phyloP scores from a whole-genome alignment of 208 protist species.

The Trypanosoma avium region DNA sequence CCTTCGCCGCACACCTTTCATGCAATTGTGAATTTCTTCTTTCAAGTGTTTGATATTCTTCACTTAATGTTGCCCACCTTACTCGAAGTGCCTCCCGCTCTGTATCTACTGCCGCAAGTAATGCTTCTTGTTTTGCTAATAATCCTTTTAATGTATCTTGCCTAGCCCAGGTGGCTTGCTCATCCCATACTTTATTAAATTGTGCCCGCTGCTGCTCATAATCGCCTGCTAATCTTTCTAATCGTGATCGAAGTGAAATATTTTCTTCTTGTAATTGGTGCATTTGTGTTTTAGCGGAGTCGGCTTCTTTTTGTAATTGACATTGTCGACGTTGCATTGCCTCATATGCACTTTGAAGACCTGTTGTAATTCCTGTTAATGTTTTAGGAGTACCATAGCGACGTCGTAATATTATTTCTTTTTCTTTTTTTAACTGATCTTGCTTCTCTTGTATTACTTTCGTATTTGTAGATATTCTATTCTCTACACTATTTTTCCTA shows the following conservation, averaged over 20 bases:
- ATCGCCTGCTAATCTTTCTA: conserved; percentile 9
- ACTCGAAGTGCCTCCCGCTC: conserved; percentile 55
- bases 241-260: neutral
- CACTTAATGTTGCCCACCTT: conserved; percentile 51
- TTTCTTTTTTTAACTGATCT: neutral
- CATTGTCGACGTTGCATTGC: conserved; percentile 6
- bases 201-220: conserved; percentile 38
- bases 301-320: neutral
- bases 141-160: conserved; percentile 55
- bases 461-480: too few relatives aligned
- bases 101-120: conserved; percentile 47
- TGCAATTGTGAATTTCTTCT: conserved; percentile 71
- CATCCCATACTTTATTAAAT: conserved; percentile 36
- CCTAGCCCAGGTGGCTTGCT: conserved; percentile 12
- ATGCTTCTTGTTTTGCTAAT: conserved; percentile 49
- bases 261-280: conserved; percentile 13
- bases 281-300: conserved; percentile 1
- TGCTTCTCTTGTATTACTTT: neutral
- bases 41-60: conserved; percentile 69
- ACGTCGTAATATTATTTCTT: neutral
- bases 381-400: conserved; percentile 16
- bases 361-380: conserved; percentile 14
- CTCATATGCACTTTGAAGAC: conserved; percentile 17
- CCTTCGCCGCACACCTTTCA: conserved; percentile 69
- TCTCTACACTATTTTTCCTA: too few relatives aligned